Evolutionary conservation across 176 grass and related monocot genomes (phyloP), one percentile per base, ranked within the genome.

Genomic region (Bromus sterilis): DNA sequence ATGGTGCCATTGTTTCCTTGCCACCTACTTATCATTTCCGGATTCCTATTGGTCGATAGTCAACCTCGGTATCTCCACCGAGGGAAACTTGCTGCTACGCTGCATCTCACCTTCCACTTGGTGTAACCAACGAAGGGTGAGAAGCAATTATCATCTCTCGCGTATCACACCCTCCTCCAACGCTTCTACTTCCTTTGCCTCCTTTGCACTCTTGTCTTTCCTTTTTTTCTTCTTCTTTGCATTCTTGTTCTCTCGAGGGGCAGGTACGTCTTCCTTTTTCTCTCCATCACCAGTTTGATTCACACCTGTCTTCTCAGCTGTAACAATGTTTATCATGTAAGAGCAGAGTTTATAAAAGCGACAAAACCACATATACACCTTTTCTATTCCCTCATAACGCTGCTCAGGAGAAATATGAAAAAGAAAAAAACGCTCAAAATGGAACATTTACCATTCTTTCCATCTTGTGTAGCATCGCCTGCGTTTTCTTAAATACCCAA

Each of bases 201-300:
- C 90, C 86, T 93, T 90, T 42, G 60, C 82, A 33, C 23, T 80
- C 78, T 90, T 95, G 7, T 95, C 93, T 78, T 93, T 93, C 83
- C 87, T 94, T 2, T 80, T 84, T 83, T 95, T 95, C 82, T 96
- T 97, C 75, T 97, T 97, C 80, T 93, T 97, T 9, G 86, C 86
- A 37, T 21, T 72, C 86, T 97, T 97, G 77, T 83, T 91, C 77
- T 97, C 93, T 23, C 58, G 76, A 68, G 84, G 82, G 10, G 69
- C 93, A 63, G 68, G 16, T 53, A 58, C 64, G 28, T 76, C 70
- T 15, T 96, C 90, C 80, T 89, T 92, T 62, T 81, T 91, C 33
- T 87, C 93, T 71, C 85, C 89, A 78, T 94, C 92, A 57, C 46
- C 81, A 59, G 48, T 56, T 89, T 91, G 83, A 77, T 89, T 77